Evolutionary conservation across 345 rosid species (phyloP).

Genomic region (Geranium brycei): DNA sequence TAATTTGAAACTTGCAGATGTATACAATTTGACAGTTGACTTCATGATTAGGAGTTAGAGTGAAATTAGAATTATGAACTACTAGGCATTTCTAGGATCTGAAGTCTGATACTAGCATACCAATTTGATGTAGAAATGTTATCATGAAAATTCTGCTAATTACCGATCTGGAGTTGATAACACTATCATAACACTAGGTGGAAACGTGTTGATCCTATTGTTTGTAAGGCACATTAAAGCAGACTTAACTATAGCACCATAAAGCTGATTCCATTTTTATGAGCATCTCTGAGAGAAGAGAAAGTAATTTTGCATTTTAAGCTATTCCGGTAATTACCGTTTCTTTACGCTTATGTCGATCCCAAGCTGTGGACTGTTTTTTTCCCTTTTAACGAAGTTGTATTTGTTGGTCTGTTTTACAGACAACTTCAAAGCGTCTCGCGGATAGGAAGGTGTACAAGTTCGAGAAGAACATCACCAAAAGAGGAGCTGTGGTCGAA

Average conservation of each 20-base stretch:
- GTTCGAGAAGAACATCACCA: conserved; percentile 78
- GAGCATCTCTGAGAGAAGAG: no score
- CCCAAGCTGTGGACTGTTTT: not conserved
- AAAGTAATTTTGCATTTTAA: no score
- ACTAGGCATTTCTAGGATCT: not conserved
- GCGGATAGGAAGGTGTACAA: conserved; percentile 69
- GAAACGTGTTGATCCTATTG: no score
- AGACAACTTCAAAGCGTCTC: conserved; percentile 88
- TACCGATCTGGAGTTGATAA: no score
- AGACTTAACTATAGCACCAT: no score
- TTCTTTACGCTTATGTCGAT: not conserved
- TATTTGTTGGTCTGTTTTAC: conserved; percentile 10
- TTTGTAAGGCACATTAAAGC: no score
- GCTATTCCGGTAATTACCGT: no score
- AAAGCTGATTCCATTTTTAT: no score
- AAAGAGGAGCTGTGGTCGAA: conserved; percentile 87
- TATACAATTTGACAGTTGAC: not conserved
- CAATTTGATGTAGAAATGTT: no score
- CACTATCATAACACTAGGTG: no score
- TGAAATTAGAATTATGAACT: not conserved
- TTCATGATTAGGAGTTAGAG: not conserved
- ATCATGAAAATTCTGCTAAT: no score
- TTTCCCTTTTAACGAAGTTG: not conserved
- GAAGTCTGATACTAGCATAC: not conserved
- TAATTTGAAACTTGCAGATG: not conserved